Conservation (phyloP, 2,329 filamentous ascomycete genomes). For the Stachybotrys chartarum region DNA sequence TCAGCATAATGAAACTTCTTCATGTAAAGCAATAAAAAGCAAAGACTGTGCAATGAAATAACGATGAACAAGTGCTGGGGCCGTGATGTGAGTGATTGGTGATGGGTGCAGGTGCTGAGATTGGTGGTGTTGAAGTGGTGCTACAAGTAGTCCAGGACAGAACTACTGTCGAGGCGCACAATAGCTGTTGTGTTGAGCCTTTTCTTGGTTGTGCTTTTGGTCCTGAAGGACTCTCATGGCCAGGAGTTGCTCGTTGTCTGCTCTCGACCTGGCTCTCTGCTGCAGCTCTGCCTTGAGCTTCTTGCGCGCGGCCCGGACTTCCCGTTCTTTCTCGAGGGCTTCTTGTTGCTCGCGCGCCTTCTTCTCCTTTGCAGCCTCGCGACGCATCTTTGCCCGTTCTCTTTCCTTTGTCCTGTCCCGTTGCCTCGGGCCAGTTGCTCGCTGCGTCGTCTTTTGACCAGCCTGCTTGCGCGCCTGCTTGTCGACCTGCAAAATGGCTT, state of each 20-base stretch:
- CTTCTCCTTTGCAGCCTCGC: neutral
- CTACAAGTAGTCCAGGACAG: too few relatives aligned
- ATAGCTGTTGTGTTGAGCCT: neutral
- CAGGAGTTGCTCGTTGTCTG: conserved; percentile 1
- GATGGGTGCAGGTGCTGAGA: too few relatives aligned
- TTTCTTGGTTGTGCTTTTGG: neutral
- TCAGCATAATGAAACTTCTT: conserved; percentile 19
- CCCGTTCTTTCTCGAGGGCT: conserved; percentile 6
- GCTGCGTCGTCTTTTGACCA: too few relatives aligned
- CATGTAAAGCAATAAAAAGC: conserved; percentile 14
- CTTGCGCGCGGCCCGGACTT: conserved; percentile 9
- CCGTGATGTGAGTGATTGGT: too few relatives aligned
- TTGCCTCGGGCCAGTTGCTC: neutral
- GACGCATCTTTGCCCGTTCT: neutral
- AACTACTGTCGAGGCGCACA: too few relatives aligned
- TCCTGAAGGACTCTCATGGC: too few relatives aligned
- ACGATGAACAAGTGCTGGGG: too few relatives aligned
- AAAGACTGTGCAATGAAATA: neutral
- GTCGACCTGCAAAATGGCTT: too few relatives aligned
- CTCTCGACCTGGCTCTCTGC: conserved; percentile 6
- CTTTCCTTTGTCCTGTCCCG: conserved; percentile 4
- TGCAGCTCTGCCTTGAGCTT: conserved; percentile 11
- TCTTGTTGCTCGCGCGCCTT: conserved; percentile 10
- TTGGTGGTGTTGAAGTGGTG: too few relatives aligned
- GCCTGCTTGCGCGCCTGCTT: too few relatives aligned